These are phyloP conservation scores for Penicillium antarcticum DNA, from an alignment of 495 filamentous ascomycete genomes.

Conservation along the genomic window DNA sequence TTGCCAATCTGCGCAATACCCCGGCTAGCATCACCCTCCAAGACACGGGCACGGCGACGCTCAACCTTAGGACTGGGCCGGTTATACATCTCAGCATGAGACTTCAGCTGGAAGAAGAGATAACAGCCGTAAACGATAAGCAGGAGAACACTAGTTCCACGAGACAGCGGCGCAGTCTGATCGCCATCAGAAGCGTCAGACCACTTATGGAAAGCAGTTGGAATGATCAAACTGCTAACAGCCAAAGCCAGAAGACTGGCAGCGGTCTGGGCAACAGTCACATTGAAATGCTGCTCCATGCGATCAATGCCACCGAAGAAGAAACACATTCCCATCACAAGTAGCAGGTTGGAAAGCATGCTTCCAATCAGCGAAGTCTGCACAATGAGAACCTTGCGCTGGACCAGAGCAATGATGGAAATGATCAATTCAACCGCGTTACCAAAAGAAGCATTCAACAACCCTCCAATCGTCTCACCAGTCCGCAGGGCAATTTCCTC, in stretches of 20 bases:
- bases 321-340: constrained; percentile 93
- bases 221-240: constrained; percentile 79
- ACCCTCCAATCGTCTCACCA: constrained; percentile 80
- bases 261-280: constrained; percentile 89
- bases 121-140: constrained; percentile 75
- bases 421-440: constrained; percentile 95
- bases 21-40: constrained; percentile 57
- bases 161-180: constrained; percentile 27
- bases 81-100: constrained; percentile 73
- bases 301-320: constrained; percentile 82
- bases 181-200: constrained; percentile 29
- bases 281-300: constrained; percentile 84
- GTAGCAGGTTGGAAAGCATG: constrained; percentile 86
- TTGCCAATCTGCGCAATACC: constrained; percentile 60
- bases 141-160: constrained; percentile 67
- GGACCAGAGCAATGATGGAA: constrained; percentile 72
- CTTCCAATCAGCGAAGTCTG: constrained; percentile 89
- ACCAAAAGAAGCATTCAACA: constrained; percentile 83
- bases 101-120: constrained; percentile 78
- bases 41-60: constrained; percentile 47
- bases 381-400: constrained; percentile 78
- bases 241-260: constrained; percentile 77
- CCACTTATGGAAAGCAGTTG: constrained; percentile 75
- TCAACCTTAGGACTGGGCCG: constrained; percentile 65
- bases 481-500: constrained; percentile 54